phyloP scores from a whole-genome alignment of 306 rosid species.

The Fragaria vesca region DNA sequence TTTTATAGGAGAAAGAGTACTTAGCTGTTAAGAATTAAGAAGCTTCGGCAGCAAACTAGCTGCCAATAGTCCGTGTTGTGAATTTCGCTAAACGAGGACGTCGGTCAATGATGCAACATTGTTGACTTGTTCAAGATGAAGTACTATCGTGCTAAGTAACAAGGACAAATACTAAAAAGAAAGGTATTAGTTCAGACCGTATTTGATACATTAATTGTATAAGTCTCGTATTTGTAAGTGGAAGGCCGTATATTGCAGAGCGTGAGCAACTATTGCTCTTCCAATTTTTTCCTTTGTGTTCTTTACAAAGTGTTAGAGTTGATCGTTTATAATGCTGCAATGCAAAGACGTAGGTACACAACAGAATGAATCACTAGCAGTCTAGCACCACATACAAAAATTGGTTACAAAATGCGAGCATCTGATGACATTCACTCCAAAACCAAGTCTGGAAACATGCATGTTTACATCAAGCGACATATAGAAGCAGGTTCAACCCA shows the following conservation, averaged over 20 bases:
- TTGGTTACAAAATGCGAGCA: neutral
- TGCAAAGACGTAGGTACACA: neutral
- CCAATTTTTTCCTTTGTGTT: no score
- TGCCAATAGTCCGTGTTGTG: neutral
- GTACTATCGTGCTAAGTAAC: neutral
- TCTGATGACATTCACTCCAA: neutral
- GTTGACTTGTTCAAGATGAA: neutral
- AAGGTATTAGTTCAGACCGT: no score
- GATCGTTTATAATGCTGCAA: neutral
- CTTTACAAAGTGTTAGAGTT: no score
- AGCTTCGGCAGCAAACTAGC: neutral
- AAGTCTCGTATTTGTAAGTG: no score
- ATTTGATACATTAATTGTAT: no score
- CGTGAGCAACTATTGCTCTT: no score
- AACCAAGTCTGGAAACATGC: neutral
- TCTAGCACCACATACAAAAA: neutral
- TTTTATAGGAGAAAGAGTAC: constrained; percentile 6
- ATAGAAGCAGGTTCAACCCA: neutral
- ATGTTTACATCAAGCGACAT: neutral
- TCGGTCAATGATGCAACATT: neutral
- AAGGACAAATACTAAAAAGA: no score
- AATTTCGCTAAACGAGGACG: neutral
- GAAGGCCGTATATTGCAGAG: no score
- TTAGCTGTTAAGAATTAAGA: neutral
- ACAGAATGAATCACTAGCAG: neutral